These are phyloP conservation scores for Torulaspora franciscae DNA, from an alignment of 805 yeast genomes.

Conservation along the genomic window DNA sequence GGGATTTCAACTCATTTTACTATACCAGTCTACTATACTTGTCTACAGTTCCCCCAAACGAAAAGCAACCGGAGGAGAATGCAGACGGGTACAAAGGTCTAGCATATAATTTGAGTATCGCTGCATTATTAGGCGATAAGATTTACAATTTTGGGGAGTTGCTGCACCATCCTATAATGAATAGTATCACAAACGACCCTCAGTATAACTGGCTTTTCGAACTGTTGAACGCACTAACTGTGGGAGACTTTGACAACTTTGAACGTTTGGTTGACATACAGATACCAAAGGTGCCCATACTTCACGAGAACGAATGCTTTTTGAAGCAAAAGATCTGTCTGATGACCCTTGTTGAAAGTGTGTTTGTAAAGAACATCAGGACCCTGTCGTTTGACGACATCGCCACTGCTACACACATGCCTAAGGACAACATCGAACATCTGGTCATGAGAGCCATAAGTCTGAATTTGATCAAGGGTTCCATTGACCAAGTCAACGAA, in stretches of 20 bases:
- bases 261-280: slow-evolving; percentile 42
- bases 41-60: slow-evolving; percentile 53
- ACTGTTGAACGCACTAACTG: slow-evolving; percentile 63
- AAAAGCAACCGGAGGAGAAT: slow-evolving; percentile 33
- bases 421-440: slow-evolving; percentile 70
- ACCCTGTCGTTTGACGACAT: slow-evolving; percentile 69
- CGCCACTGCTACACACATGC: slow-evolving; percentile 61
- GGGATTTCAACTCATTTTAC: slow-evolving; percentile 78
- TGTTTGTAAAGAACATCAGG: slow-evolving; percentile 74
- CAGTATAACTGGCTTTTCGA: slow-evolving; percentile 66
- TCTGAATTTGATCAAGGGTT: slow-evolving; percentile 78
- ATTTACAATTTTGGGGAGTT: slow-evolving; percentile 96
- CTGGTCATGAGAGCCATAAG: slow-evolving; percentile 88
- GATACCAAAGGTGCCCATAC: slow-evolving; percentile 49
- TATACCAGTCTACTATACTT: slow-evolving; percentile 75
- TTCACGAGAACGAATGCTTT: slow-evolving; percentile 56
- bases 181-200: slow-evolving; percentile 43
- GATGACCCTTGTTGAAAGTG: slow-evolving; percentile 84
- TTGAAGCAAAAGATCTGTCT: slow-evolving; percentile 86
- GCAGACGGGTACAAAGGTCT: slow-evolving; percentile 42
- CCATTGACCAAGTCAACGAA: slow-evolving; percentile 80
- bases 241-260: slow-evolving; percentile 70
- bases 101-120: slow-evolving; percentile 72
- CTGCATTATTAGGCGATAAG: slow-evolving; percentile 86
- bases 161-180: slow-evolving; percentile 78